These are phyloP conservation scores for Xylaria telfairii DNA, from an alignment of 495 filamentous ascomycete genomes.

Conservation along the genomic window DNA sequence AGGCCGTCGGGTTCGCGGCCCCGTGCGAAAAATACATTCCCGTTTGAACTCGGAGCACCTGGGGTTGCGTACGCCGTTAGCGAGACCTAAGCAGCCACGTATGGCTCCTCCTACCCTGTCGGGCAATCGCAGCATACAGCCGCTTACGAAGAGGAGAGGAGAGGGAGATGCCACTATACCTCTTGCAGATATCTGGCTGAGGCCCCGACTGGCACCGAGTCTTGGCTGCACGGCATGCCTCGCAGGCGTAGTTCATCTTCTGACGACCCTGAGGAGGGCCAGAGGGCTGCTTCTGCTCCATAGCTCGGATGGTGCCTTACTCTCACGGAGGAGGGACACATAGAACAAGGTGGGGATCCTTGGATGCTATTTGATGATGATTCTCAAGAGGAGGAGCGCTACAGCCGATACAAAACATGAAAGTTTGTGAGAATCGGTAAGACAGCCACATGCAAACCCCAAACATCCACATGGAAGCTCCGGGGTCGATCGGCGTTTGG, in stretches of 20 bases:
- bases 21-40: slow-evolving; percentile 56
- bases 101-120: background rate
- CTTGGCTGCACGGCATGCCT: slow-evolving; percentile 54
- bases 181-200: slow-evolving; percentile 52
- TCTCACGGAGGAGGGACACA: background rate
- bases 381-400: background rate
- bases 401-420: background rate
- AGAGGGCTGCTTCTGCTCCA: slow-evolving; percentile 21
- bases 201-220: slow-evolving; percentile 51
- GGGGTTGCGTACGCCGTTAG: slow-evolving; percentile 3
- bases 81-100: background rate
- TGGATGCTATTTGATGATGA: background rate
- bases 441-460: background rate
- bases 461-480: slow-evolving; percentile 15
- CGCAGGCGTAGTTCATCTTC: slow-evolving; percentile 52
- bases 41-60: slow-evolving; percentile 56
- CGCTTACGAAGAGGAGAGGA: background rate
- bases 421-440: background rate
- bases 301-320: background rate
- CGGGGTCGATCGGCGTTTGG: slow-evolving; percentile 13
- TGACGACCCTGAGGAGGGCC: slow-evolving; percentile 17
- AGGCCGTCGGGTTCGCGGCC: slow-evolving; percentile 49
- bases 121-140: background rate
- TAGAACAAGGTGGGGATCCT: background rate
- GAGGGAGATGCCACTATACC: slow-evolving; percentile 37